Conservation (phyloP, 2,329 filamentous ascomycete genomes). For the Fusarium lateritium region DNA sequence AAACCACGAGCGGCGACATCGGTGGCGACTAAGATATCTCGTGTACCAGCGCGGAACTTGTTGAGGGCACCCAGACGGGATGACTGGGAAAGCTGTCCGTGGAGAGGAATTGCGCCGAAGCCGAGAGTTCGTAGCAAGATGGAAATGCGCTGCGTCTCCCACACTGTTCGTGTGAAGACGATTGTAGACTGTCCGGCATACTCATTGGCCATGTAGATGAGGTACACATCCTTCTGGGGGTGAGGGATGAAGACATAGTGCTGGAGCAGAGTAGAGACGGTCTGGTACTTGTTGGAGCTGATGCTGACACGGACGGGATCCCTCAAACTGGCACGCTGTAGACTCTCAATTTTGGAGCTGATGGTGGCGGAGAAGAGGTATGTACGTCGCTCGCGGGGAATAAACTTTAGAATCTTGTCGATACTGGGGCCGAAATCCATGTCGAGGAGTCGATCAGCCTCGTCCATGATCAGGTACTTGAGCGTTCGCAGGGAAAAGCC, state of each 20-base stretch:
- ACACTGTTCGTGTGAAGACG: conserved; percentile 92
- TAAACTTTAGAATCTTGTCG: conserved; percentile 92
- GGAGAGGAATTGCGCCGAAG: conserved; percentile 91
- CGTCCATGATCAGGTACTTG: conserved; percentile 94
- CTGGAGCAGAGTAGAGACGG: conserved; percentile 89
- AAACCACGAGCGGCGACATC: conserved; percentile 95
- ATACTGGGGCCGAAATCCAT: conserved; percentile 94
- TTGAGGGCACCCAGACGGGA: conserved; percentile 88
- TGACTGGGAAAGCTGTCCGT: conserved; percentile 92
- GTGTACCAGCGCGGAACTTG: conserved; percentile 87
- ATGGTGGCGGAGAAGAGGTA: conserved; percentile 96
- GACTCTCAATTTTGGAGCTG: conserved; percentile 90
- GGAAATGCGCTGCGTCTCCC: conserved; percentile 88
- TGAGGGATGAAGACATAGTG: conserved; percentile 89
- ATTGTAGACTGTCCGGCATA: conserved; percentile 89
- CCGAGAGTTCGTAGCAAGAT: conserved; percentile 87
- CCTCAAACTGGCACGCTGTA: conserved; percentile 89
- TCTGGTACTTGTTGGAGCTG: conserved; percentile 88
- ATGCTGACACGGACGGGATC: conserved; percentile 89
- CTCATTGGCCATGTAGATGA: conserved; percentile 89
- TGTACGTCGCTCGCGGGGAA: conserved; percentile 83
- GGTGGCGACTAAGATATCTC: conserved; percentile 91
- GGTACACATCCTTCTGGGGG: conserved; percentile 89
- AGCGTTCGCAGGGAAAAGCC: conserved; percentile 88
- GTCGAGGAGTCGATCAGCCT: conserved; percentile 92